Percentiles rank a stretch among this genome's conserved stretches.
Conservation (phyloP, 2,329 filamentous ascomycete genomes). For the Aotearoamyces nothofagi region DNA sequence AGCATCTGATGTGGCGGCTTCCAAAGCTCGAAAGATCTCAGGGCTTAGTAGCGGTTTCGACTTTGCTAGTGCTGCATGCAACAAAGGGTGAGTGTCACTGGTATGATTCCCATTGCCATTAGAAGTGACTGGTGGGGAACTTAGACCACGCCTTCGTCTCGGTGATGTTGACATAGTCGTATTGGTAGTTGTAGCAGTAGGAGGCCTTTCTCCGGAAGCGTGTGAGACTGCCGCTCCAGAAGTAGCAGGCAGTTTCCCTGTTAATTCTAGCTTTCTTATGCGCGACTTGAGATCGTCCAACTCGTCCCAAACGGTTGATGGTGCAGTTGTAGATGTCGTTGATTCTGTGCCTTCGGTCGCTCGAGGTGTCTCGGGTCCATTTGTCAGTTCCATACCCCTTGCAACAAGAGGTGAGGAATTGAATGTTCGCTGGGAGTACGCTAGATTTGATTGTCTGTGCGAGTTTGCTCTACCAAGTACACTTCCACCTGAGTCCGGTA, state of each 20-base stretch:
- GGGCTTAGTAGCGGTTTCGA: conserved; percentile 53
- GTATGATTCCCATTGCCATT: conserved; percentile 24
- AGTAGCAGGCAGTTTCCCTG: conserved; percentile 71
- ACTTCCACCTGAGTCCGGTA: conserved; percentile 8
- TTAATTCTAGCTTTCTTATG: conserved; percentile 79
- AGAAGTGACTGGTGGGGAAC: conserved; percentile 27
- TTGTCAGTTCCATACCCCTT: conserved; percentile 24
- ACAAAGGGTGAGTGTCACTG: conserved; percentile 56
- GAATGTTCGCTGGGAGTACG: conserved; percentile 18
- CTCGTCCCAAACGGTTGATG: conserved; percentile 95
- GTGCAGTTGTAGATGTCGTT: conserved; percentile 72
- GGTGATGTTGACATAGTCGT: conserved; percentile 88
- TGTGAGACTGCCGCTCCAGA: conserved; percentile 63
- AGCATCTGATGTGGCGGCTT: conserved; percentile 70
- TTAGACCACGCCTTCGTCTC: conserved; percentile 46
- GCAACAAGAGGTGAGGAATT: conserved; percentile 46
- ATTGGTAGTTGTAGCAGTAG: conserved; percentile 78
- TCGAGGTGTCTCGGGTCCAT: conserved; percentile 27
- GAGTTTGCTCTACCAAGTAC: conserved; percentile 11
- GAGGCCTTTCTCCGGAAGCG: conserved; percentile 55
- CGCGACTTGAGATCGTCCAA: conserved; percentile 88
- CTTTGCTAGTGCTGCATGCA: conserved; percentile 70
- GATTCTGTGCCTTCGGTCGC: conserved; percentile 63
- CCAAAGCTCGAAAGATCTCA: conserved; percentile 65
- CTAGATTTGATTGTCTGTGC: conserved; percentile 19